Evolutionary conservation across 2,329 filamentous ascomycete genomes (phyloP), one percentile per base, ranked within the genome.

Genomic region (Colletotrichum noveboracense): DNA sequence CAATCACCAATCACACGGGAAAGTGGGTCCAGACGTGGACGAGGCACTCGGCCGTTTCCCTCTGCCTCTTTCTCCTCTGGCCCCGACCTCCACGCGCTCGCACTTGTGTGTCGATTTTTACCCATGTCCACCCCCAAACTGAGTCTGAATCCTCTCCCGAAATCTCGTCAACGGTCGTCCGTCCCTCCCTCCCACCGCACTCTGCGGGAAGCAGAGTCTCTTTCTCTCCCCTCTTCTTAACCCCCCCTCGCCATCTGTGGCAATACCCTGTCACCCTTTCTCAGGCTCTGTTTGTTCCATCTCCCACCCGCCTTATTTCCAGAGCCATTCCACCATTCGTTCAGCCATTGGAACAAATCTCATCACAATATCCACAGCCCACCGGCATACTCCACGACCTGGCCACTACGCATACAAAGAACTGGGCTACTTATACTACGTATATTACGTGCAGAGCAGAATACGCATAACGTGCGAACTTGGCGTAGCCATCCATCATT

Each of bases 1-100:
- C 58, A 43, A 32, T 60, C 73, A 69, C 66, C 70, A 75, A 73
- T 73, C 34, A 65, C 56, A 68, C 21, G 56, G 43, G 24, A 70
- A 48, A 61, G 38, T 62, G 67, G 67, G 21, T 48, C 56, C 32
- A 52, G 43, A 52, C 10, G 36, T 32, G 55, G 55, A 48, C 14
- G 68, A 64, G 55, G 65, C 70, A 75, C 56, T 73, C 70, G 73
- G 70, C 43, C 64, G 64, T 65, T 55, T 73, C 28, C 64, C 70
- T 65, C 58, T 68, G 52, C 52, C 26, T 56, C 32, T 32, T 5
- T 26, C 24, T 48, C 48, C 52, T 67, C 26, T 62, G 38, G 52
- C 72, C 72, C 72, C 71, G 58, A 65, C 32, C 66, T 74, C 58
- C 72, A 74, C 61, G 48, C 48, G 34, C 66, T 26, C 28, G 32